phyloP scores from a whole-genome alignment of 108 stramenopile species.

The Parmales sp. region DNA sequence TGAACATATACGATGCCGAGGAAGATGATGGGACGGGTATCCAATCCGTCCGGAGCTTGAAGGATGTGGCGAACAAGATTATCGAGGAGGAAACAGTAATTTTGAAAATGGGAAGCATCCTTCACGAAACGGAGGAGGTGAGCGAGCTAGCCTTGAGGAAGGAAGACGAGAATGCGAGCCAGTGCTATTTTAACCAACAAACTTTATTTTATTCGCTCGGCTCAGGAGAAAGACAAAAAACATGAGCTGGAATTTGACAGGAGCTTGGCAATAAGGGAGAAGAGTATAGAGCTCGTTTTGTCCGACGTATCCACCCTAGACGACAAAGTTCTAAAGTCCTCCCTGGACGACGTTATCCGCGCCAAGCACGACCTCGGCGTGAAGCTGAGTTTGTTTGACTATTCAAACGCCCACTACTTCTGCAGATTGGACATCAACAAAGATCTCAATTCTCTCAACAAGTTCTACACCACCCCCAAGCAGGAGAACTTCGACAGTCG shows the following conservation, averaged over 20 bases:
- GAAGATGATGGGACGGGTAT: too few relatives aligned
- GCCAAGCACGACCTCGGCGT: slow-evolving; percentile 9
- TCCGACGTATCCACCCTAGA: neutral
- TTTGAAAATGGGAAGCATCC: neutral
- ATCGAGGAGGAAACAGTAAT: too few relatives aligned
- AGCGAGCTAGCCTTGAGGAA: neutral
- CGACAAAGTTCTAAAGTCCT: neutral
- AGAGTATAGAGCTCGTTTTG: neutral
- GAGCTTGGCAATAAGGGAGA: neutral
- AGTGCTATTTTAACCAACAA: neutral
- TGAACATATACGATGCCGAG: too few relatives aligned
- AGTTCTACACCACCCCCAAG: neutral
- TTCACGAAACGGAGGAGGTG: neutral
- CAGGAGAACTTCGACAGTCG: neutral
- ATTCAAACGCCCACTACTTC: neutral
- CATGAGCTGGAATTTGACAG: neutral
- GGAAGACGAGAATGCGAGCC: neutral
- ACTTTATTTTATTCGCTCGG: neutral
- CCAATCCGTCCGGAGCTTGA: too few relatives aligned
- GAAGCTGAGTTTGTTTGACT: neutral
- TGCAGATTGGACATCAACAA: neutral
- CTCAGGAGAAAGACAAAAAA: neutral
- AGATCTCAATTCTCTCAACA: neutral
- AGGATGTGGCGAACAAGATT: too few relatives aligned
- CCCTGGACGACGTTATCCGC: neutral